These are phyloP conservation scores for Stemphylium beticola DNA, from an alignment of 2,329 filamentous ascomycete genomes.

Conservation along the genomic window DNA sequence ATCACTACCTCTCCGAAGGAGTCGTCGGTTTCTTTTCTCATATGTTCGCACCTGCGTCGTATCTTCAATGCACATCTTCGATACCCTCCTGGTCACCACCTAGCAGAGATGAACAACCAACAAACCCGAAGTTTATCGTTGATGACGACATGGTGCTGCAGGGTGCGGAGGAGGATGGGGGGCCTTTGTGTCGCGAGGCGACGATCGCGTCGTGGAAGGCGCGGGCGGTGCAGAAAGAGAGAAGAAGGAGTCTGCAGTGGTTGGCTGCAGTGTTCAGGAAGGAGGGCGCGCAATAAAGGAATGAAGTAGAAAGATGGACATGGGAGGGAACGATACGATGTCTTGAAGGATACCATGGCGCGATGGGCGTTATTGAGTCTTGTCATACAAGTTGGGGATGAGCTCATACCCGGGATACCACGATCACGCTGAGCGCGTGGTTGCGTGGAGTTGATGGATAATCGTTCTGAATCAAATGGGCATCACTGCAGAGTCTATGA, in stretches of 20 bases:
- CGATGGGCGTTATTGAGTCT: too few species aligned
- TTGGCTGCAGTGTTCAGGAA: constrained; percentile 8
- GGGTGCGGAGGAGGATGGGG: constrained; percentile 25
- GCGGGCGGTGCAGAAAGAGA: constrained; percentile 1
- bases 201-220: constrained; percentile 29
- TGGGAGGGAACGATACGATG: neutral
- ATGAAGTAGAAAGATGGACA: too few species aligned
- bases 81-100: constrained; percentile 2
- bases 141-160: constrained; percentile 20
- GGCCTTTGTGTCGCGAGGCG: constrained; percentile 29
- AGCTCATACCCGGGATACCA: too few species aligned
- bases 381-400: too few species aligned
- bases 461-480: too few species aligned
- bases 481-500: too few species aligned
- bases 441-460: too few species aligned
- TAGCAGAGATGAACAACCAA: neutral
- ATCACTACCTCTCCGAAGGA: constrained; percentile 15
- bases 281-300: neutral
- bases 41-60: constrained; percentile 22
- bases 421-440: too few species aligned
- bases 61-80: constrained; percentile 19
- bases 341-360: neutral
- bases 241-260: constrained; percentile 19
- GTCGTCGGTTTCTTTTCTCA: constrained; percentile 20
- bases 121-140: constrained; percentile 9